Base-by-base conservation (phyloP, 2,329 filamentous ascomycete species). In the Talaromyces amestolkiae region DNA sequence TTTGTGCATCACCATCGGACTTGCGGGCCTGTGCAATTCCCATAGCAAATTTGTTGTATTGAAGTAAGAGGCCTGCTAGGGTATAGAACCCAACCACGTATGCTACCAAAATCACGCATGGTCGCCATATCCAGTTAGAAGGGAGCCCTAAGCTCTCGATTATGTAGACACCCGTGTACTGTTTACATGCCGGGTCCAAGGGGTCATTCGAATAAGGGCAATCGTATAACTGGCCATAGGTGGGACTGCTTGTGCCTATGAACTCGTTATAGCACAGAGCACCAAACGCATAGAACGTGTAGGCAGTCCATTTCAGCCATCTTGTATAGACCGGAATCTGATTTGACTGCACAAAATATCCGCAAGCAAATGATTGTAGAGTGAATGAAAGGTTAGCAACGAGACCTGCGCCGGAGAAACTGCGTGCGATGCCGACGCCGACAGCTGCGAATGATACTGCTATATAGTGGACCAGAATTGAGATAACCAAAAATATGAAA, bases 261-360 rank as follows among this genome's bases (percentile, higher is more conserved):
- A 93, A 93, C 71, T 93, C 91, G 68, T 93, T 93, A 2, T 85
- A 86, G 53, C 83, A 86, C 7, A 92, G 83, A 2, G 89, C 89
- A 0, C 89, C 87, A 70, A 93, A 91, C 0, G 84, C 85, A 70
- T 92, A 93, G 72, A 72, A 75, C 0, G 72, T 74, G 56, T 77
- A 77, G 4, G 72, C 72, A 3, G 71, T 73, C 78, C 77, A 80
- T 66, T 92, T 93, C 1, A 91, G 79, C 91, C 91, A 93, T 64
- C 90, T 83, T n/a, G 92, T 86, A 70, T 92, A 93, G 1, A 93
- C 81, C 0, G 91, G 89, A 3, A 93, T 90, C 5, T 88, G 87
- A 62, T 91, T 86, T 11, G 84, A 83, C 73, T 93, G 90, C 15
- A 93, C 86, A 69, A 93, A 93, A 75, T 89, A 92, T 1, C 91